phyloP scores from a whole-genome alignment of 1,284 basidiomycete species.

The Naganishia sp. region DNA sequence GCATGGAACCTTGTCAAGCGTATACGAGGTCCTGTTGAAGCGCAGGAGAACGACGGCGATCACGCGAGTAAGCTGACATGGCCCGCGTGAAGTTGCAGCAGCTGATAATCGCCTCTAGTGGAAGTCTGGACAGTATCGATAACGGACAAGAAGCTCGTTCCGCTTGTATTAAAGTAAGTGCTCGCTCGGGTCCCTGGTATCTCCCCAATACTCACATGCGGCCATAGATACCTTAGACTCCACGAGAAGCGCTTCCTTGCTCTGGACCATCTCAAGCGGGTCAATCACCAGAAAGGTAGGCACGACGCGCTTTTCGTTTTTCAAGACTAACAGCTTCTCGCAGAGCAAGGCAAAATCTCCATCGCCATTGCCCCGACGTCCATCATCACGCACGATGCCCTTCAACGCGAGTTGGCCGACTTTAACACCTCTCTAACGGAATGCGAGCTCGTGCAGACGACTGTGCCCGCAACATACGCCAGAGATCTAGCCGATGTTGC shows the following conservation, averaged over 20 bases:
- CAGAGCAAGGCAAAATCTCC: constrained; percentile 27
- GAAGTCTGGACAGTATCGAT: constrained; percentile 79
- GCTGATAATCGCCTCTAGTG: constrained; percentile 52
- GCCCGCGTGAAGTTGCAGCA: background rate
- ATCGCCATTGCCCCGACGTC: constrained; percentile 44
- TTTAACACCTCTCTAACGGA: constrained; percentile 55
- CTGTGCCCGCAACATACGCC: constrained; percentile 72
- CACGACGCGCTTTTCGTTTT: background rate
- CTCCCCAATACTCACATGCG: constrained; percentile 48
- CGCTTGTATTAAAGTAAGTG: constrained; percentile 66
- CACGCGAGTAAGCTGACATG: constrained; percentile 21
- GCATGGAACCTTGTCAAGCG: constrained; percentile 61
- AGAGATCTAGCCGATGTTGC: constrained; percentile 67
- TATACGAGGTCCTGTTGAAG: constrained; percentile 63
- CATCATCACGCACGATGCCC: constrained; percentile 35
- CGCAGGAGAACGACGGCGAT: constrained; percentile 60
- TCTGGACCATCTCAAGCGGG: constrained; percentile 1
- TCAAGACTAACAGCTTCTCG: background rate
- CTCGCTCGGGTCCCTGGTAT: background rate
- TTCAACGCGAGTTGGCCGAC: constrained; percentile 44
- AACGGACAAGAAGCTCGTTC: constrained; percentile 62
- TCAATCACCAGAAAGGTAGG: constrained; percentile 6
- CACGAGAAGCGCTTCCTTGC: constrained; percentile 4
- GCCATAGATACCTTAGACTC: constrained; percentile 18
- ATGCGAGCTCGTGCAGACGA: constrained; percentile 58